Evolutionary conservation across 1,284 basidiomycete species (phyloP).

Genomic region (Rhodotorula sp.): DNA sequence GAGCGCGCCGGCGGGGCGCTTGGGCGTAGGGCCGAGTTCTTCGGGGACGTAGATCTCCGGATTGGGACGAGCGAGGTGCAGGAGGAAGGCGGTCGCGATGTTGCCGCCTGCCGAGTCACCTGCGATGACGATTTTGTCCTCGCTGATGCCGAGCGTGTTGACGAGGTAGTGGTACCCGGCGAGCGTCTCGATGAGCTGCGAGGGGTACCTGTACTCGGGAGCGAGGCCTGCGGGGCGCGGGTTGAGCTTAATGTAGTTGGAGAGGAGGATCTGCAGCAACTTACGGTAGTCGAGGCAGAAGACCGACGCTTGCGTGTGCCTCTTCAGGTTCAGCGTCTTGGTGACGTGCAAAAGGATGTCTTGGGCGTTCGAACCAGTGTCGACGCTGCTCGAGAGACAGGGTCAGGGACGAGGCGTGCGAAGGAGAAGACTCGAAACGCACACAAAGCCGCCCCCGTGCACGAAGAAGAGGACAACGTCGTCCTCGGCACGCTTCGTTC

Average conservation of each 20-base stretch:
- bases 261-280: neutral
- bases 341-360: slow-evolving; percentile 7
- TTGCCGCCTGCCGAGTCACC: slow-evolving; percentile 71
- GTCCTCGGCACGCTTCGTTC: slow-evolving; percentile 4
- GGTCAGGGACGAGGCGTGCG: neutral
- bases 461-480: slow-evolving; percentile 30
- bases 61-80: slow-evolving; percentile 30
- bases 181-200: slow-evolving; percentile 63
- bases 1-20: slow-evolving; percentile 23
- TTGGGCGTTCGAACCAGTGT: slow-evolving; percentile 14
- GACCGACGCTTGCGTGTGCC: slow-evolving; percentile 11
- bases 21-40: slow-evolving; percentile 16
- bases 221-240: slow-evolving; percentile 12
- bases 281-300: slow-evolving; percentile 30
- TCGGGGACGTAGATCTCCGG: slow-evolving; percentile 14
- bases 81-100: slow-evolving; percentile 49
- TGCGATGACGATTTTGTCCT: slow-evolving; percentile 61
- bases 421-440: neutral
- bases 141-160: slow-evolving; percentile 52
- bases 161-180: slow-evolving; percentile 64
- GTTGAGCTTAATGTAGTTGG: accelerated
- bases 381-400: slow-evolving; percentile 1
- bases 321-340: slow-evolving; percentile 1
- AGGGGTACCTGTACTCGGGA: slow-evolving; percentile 50
- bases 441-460: slow-evolving; percentile 32